Percentiles rank a stretch among this genome's conserved stretches.
Evolutionary conservation across 768 basidiomycete genomes (phyloP).

Genomic region (Rubroboletus pulcherrimus): DNA sequence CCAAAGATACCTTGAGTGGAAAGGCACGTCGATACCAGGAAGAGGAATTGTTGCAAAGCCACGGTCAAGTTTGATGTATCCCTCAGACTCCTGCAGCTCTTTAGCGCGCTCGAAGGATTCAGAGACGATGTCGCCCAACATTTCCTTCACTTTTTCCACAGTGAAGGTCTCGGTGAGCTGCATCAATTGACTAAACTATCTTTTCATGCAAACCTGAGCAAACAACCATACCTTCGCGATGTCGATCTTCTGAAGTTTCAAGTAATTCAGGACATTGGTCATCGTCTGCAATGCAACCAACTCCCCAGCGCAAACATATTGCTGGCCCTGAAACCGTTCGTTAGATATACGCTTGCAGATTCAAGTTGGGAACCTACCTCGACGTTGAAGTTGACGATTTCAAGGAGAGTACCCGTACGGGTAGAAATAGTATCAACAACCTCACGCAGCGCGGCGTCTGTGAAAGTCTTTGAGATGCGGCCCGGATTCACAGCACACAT

Average conservation of each 20-base stretch:
- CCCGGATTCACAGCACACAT: slow-evolving; percentile 99
- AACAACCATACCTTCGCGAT: slow-evolving; percentile 63
- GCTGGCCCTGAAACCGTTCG: slow-evolving; percentile 70
- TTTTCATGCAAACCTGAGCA: neutral
- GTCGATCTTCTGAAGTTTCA: slow-evolving; percentile 96
- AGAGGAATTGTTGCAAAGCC: slow-evolving; percentile 95
- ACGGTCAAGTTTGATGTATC: slow-evolving; percentile 91
- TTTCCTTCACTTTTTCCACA: slow-evolving; percentile 93
- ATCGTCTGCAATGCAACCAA: slow-evolving; percentile 88
- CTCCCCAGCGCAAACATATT: slow-evolving; percentile 99
- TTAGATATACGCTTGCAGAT: neutral
- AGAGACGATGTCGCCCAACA: slow-evolving; percentile 88
- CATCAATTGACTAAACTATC: neutral
- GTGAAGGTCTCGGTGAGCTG: slow-evolving; percentile 85
- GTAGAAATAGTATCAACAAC: slow-evolving; percentile 89
- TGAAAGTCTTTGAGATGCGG: slow-evolving; percentile 91
- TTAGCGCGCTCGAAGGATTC: slow-evolving; percentile 72
- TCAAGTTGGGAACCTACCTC: slow-evolving; percentile 49
- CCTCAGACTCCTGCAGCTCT: slow-evolving; percentile 76
- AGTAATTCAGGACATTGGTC: slow-evolving; percentile 94
- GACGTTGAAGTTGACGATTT: slow-evolving; percentile 97
- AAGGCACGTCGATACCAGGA: slow-evolving; percentile 97
- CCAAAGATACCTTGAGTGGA: slow-evolving; percentile 99
- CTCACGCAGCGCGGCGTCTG: slow-evolving; percentile 92
- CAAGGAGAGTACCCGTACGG: slow-evolving; percentile 76